Evolutionary conservation across 2,329 filamentous ascomycete genomes (phyloP).

Genomic region (Sporothrix pseudoabietina): DNA sequence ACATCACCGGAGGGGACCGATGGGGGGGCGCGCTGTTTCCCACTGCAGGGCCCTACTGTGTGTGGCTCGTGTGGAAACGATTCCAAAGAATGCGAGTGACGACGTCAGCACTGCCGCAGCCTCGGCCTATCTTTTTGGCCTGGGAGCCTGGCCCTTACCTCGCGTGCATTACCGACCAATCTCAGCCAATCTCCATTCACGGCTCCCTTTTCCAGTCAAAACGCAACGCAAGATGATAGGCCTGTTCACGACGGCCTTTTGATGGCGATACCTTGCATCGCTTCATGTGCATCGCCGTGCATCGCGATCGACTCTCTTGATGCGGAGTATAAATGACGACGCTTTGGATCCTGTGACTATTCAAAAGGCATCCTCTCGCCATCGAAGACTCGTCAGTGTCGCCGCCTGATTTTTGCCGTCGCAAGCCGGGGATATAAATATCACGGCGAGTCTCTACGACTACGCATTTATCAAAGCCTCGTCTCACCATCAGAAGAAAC

Average conservation of each 20-base stretch:
- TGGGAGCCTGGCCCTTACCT: not conserved
- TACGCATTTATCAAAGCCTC: not conserved
- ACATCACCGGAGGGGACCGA: not conserved
- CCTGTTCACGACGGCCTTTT: not conserved
- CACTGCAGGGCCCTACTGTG: not conserved
- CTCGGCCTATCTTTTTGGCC: not conserved
- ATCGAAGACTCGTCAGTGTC: slow-evolving; percentile 11
- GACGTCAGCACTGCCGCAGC: slow-evolving; percentile 22
- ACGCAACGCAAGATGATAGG: not conserved
- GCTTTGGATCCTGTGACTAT: not conserved
- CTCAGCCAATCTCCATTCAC: slow-evolving; percentile 8
- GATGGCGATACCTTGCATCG: not conserved
- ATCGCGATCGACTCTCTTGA: not conserved
- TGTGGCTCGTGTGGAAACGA: too few species aligned
- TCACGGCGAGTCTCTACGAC: not conserved
- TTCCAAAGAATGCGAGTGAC: slow-evolving; percentile 7
- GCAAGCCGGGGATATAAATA: not conserved
- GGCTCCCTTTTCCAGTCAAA: not conserved
- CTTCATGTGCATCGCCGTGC: not conserved
- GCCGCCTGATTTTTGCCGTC: not conserved
- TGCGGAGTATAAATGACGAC: not conserved
- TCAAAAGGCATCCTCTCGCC: not conserved
- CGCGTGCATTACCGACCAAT: not conserved
- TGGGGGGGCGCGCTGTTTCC: not conserved
- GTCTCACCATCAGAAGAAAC: not conserved